Evolutionary conservation across 192 early-diverging fungal species (phyloP).

Genomic region (Allomyces arbusculus): DNA sequence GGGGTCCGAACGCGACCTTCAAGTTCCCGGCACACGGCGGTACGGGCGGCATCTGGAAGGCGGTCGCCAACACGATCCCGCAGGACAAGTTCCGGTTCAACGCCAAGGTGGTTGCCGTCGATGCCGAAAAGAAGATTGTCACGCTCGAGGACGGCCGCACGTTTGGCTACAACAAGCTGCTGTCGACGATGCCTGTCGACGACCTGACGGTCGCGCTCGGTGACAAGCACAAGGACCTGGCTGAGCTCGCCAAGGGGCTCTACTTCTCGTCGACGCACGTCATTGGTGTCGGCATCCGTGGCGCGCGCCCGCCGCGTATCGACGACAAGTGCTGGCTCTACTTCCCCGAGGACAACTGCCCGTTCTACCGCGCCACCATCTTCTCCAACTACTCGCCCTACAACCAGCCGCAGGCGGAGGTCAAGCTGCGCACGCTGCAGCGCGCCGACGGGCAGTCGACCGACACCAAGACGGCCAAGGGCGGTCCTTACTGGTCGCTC

Average conservation of each 20-base stretch:
- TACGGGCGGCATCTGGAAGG: slow-evolving; percentile 16
- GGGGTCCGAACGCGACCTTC: slow-evolving; percentile 16
- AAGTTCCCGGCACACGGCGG: slow-evolving; percentile 14
- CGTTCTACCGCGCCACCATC: slow-evolving; percentile 16
- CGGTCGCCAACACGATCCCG: slow-evolving; percentile 11
- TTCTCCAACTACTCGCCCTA: slow-evolving; percentile 17
- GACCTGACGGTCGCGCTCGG: slow-evolving; percentile 4
- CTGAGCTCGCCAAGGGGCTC: slow-evolving; percentile 5
- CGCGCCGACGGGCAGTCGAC: slow-evolving; percentile 4
- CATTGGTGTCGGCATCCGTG: slow-evolving; percentile 13
- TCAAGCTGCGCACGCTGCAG: slow-evolving; percentile 9
- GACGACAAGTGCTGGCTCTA: slow-evolving; percentile 18
- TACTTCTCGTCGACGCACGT: slow-evolving; percentile 12
- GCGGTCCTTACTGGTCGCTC: slow-evolving; percentile 16
- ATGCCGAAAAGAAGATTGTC: slow-evolving; percentile 5
- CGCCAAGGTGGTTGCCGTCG: slow-evolving; percentile 8
- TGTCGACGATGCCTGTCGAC: slow-evolving; percentile 13
- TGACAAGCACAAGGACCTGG: slow-evolving; percentile 4
- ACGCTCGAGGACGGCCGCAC: slow-evolving; percentile 7
- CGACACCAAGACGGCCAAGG: slow-evolving; percentile 2
- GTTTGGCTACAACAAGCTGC: slow-evolving; percentile 10
- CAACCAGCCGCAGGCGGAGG: slow-evolving; percentile 7
- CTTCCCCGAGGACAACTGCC: slow-evolving; percentile 11
- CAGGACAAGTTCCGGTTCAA: slow-evolving; percentile 3
- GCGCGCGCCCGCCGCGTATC: slow-evolving; percentile 9